Evolutionary conservation across 768 basidiomycete genomes (phyloP), one percentile per base, ranked within the genome.

Genomic region (Serendipita sp.): DNA sequence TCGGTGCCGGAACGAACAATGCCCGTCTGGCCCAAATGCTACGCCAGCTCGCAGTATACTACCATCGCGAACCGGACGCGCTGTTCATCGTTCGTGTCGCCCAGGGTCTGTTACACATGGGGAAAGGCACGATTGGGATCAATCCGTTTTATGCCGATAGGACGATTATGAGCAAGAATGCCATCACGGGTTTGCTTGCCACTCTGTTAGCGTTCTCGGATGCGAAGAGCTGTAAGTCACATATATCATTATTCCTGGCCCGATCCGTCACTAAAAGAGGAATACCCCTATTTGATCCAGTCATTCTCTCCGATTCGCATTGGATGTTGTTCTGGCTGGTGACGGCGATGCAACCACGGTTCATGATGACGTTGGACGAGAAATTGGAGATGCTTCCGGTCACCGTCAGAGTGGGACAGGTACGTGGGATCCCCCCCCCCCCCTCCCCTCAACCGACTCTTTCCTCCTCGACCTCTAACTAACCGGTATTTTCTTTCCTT

Each of bases 321-420:
- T 99, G 96, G 96, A 96, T 97, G 92, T 77, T 98, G 65, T 99
- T 90, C 78, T 93, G 94, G 82, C 82, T 98, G 34, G 86, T 86
- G 3, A 87, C 92, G 1, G 89, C 93, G 66, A 98, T 99, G 96
- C 95, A 92, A 76, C 96, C 96, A 41, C 86, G 94, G 65, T 97
- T 98, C 88, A 76, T 99, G 71, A 97, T 98, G 74, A 96, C 94
- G 0, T 84, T 99, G 18, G 86, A 95, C 75, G 95, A 98, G 75
- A 82, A 93, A 65, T 84, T 95, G 66, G 83, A 92, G 69, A 85
- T 80, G 72, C 78, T 85, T 64, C 88, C 92, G 1, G 89, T 96
- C 41, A 94, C 92, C 15, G 92, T 97, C 58, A 88, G 96, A 44
- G 96, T 99, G 24, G 96, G 96, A 16, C 88, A 89, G 76, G 87